These are phyloP conservation scores for Sporobolomyces pararoseus DNA, from an alignment of 768 basidiomycete genomes.

Conservation along the genomic window DNA sequence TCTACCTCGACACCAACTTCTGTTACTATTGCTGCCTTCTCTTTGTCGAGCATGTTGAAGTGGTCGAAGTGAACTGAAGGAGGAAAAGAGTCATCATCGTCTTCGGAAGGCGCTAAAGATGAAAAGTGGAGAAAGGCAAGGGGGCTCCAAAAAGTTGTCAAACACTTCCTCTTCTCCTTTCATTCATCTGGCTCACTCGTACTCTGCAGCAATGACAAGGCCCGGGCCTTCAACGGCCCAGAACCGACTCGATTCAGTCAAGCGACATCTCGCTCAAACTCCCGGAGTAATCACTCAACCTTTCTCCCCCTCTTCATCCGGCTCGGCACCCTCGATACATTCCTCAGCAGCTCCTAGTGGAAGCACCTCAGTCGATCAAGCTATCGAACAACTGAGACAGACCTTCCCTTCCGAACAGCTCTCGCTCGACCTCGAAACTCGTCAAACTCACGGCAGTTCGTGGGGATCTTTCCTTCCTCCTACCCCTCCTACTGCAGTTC, in stretches of 20 bases:
- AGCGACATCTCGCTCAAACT: constrained; percentile 8
- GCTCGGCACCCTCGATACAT: too few relatives aligned
- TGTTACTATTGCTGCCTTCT: neutral
- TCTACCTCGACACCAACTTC: neutral
- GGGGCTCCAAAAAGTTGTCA: too few relatives aligned
- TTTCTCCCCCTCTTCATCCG: too few relatives aligned
- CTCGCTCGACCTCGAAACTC: constrained; percentile 25
- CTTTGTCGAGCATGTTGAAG: constrained; percentile 1
- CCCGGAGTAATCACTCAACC: neutral
- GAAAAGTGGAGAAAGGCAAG: neutral
- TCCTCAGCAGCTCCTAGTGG: neutral
- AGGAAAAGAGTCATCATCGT: neutral
- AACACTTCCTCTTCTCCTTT: too few relatives aligned
- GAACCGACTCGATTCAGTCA: neutral
- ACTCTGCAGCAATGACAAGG: neutral
- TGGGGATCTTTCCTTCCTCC: constrained; percentile 18
- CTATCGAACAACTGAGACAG: neutral
- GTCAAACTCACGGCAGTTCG: constrained; percentile 11
- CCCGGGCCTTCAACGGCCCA: neutral
- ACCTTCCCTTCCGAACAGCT: constrained; percentile 26
- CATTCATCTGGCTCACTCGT: too few relatives aligned
- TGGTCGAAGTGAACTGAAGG: neutral
- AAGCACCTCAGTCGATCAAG: neutral
- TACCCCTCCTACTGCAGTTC: neutral
- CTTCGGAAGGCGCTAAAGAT: neutral